Conservation (phyloP, 768 basidiomycete species). For the Sarcodon sp. region DNA sequence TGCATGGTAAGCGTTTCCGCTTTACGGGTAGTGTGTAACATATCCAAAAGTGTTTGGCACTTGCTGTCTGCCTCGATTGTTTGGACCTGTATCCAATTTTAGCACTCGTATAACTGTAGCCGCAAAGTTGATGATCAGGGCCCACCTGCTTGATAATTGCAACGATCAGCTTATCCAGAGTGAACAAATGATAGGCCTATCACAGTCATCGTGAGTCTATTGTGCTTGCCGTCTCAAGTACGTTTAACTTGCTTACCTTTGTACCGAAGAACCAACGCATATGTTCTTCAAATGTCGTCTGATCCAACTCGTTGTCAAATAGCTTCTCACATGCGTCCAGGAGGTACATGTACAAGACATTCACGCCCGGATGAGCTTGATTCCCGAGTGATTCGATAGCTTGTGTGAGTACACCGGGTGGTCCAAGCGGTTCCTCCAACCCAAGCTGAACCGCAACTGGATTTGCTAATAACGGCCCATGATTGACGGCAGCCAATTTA, state of each 20-base stretch:
- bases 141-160: constrained; percentile 86
- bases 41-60: constrained; percentile 73
- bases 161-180: constrained; percentile 84
- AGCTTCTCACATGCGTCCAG: constrained; percentile 86
- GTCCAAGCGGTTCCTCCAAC: constrained; percentile 73
- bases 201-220: constrained; percentile 13
- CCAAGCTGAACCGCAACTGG: constrained; percentile 76
- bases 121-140: constrained; percentile 1
- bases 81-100: constrained; percentile 48
- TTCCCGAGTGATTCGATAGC: constrained; percentile 49
- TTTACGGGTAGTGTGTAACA: constrained; percentile 54
- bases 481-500: constrained; percentile 52
- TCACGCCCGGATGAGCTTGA: constrained; percentile 24
- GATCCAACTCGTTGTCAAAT: constrained; percentile 90
- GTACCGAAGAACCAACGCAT: constrained; percentile 91
- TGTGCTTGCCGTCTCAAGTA: constrained; percentile 1
- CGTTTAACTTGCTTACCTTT: constrained; percentile 33
- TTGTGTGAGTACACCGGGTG: constrained; percentile 53
- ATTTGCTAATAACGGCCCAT: constrained; percentile 59
- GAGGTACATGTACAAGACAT: constrained; percentile 79
- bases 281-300: constrained; percentile 87
- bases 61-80: constrained; percentile 74
- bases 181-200: constrained; percentile 87
- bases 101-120: constrained; percentile 1
- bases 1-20: constrained; percentile 40